Percentiles rank a stretch among this genome's conserved stretches.
Evolutionary conservation across 75 land plant species (phyloP).

Genomic region (Cunninghamia lanceolata): DNA sequence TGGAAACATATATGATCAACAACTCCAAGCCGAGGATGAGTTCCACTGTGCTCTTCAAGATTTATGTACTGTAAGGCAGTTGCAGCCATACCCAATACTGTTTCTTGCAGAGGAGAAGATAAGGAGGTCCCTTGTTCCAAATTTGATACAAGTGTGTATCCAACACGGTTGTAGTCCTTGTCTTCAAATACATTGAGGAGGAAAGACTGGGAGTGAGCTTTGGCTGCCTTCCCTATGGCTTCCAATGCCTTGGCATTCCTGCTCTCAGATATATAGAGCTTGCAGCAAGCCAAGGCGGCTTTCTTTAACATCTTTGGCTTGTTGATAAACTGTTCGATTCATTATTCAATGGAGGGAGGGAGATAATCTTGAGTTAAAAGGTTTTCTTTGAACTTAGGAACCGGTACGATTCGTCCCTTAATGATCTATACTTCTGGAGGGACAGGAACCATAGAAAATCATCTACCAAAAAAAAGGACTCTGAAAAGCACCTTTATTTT

Average conservation of each 20-base stretch:
- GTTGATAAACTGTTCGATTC: neutral
- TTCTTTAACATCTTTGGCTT: conserved; percentile 1
- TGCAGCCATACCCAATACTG: conserved; percentile 45
- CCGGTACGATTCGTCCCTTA: no score
- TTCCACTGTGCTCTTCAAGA: conserved; percentile 62
- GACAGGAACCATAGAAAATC: no score
- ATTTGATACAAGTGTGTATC: conserved; percentile 71
- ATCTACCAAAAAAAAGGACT: no score
- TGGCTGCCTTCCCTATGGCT: conserved; percentile 48
- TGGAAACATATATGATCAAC: conserved; percentile 83
- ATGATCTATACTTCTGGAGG: no score
- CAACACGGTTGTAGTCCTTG: conserved; percentile 61
- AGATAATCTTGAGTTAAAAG: no score
- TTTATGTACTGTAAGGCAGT: conserved; percentile 54
- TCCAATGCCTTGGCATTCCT: conserved; percentile 49
- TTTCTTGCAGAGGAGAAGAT: conserved; percentile 40
- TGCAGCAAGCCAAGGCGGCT: conserved; percentile 66
- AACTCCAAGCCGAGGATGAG: conserved; percentile 88
- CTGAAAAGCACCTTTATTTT: no score
- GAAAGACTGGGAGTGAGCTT: conserved; percentile 29
- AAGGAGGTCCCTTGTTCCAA: conserved; percentile 19
- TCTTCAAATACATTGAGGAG: conserved; percentile 73
- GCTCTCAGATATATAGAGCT: conserved; percentile 73
- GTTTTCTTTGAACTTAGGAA: no score
- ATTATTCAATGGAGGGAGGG: neutral